Evolutionary conservation across 2,329 filamentous ascomycete genomes (phyloP).

Genomic region (Epicoccum sorghinum): DNA sequence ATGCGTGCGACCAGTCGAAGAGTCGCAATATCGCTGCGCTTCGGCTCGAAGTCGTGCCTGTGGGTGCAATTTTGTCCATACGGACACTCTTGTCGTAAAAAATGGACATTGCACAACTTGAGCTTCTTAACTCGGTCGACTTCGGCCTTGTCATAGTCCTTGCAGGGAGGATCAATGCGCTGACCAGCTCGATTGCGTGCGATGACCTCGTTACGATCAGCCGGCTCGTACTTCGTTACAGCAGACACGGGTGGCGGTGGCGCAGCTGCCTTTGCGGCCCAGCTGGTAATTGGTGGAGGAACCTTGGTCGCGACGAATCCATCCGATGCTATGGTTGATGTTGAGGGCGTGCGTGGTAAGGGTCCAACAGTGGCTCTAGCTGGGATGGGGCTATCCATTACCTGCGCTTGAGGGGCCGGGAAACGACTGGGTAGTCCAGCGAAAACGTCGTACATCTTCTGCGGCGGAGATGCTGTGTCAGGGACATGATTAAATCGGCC

Average conservation of each 20-base stretch:
- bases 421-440: conserved; percentile 35
- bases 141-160: conserved; percentile 60
- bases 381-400: conserved; percentile 30
- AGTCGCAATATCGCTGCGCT: conserved; percentile 59
- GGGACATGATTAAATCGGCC: conserved; percentile 3
- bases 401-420: conserved; percentile 21
- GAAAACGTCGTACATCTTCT: conserved; percentile 27
- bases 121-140: conserved; percentile 66
- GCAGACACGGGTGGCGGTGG: conserved; percentile 41
- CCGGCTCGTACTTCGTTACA: conserved; percentile 29
- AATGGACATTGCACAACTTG: conserved; percentile 68
- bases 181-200: conserved; percentile 65
- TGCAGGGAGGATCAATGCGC: conserved; percentile 61
- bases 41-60: conserved; percentile 59
- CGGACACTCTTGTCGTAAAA: conserved; percentile 63
- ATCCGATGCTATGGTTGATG: conserved; percentile 38
- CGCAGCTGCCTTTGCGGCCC: conserved; percentile 42
- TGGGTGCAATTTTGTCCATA: conserved; percentile 62
- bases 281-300: conserved; percentile 27
- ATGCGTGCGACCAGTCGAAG: conserved; percentile 66
- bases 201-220: conserved; percentile 49
- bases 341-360: conserved; percentile 36
- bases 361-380: conserved; percentile 7
- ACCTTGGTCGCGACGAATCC: conserved; percentile 15
- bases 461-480: not conserved